Evolutionary conservation across 2,329 filamentous ascomycete species (phyloP), one percentile per base, ranked within the genome.

Genomic region (Cryphonectria japonica): DNA sequence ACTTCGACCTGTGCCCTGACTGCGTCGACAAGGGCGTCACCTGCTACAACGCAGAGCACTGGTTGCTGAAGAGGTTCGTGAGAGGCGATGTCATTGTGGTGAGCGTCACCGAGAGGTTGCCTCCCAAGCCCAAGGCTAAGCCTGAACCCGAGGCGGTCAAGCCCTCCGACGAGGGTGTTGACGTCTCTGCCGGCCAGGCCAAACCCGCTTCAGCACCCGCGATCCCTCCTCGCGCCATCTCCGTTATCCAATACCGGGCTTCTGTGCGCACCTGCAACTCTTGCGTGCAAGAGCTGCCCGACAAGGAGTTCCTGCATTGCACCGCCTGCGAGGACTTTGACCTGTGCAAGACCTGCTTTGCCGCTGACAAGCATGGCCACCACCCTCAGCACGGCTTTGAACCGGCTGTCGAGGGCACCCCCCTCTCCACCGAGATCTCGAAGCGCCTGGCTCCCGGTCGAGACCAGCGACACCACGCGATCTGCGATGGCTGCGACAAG

Each of bases 401-500:
- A 50, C 85, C 93, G 69, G 92, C 90, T 66, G 87, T 90, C 50
- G 82, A 88, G 54, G 89, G 91, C 65, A 89, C 88, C 16, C 82
- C 83, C 29, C 84, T 96, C 73, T 86, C 89, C 68, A 79, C 85
- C 41, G 78, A 90, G 69, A 88, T 95, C 71, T 84, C 88, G 73
- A 85, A 86, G 73, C 91, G 93, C 75, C 91, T 97, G 79, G 85
- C 86, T 50, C 89, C 95, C 50, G 95, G 96, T 75, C 93, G 95
- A 73, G 93, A 93, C 80, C 87, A 91, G 77, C 85, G 88, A 72
- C 96, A 99, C 83, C 90, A 93, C 72, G 96, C 97, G 73, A 91
- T 98, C 74, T 99, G 96, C 79, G 96, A 99, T 83, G 93, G 93
- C 57, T 99, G 97, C 80, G 93, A 98, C 77, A 92, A 91, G 86